Conservation (phyloP, 352 stramenopile species). For the Phytophthora meadii region DNA sequence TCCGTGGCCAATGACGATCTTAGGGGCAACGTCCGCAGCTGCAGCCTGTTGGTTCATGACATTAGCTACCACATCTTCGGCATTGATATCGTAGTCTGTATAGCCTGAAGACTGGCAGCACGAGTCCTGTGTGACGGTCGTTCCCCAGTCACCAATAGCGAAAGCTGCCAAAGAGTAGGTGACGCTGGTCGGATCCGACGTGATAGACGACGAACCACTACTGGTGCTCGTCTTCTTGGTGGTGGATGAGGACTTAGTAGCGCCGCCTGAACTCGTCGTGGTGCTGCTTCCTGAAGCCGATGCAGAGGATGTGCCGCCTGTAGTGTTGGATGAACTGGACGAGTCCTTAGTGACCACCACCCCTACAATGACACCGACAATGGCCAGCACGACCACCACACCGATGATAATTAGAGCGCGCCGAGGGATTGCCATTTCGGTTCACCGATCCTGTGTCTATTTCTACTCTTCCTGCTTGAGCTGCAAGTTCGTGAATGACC, state of each 20-base stretch:
- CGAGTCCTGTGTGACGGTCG: constrained; percentile 63
- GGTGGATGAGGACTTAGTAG: constrained; percentile 29
- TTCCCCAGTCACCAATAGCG: constrained; percentile 79
- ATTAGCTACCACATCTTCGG: constrained; percentile 59
- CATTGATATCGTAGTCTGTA: constrained; percentile 68
- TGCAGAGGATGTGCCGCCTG: constrained; percentile 25
- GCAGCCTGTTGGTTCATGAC: constrained; percentile 65
- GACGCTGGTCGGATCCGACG: constrained; percentile 40
- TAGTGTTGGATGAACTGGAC: constrained; percentile 35
- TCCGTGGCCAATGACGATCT: constrained; percentile 66
- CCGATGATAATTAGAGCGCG: constrained; percentile 44
- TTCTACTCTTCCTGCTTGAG: not conserved
- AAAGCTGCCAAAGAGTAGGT: constrained; percentile 65
- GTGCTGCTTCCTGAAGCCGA: constrained; percentile 21
- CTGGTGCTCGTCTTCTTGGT: constrained; percentile 32
- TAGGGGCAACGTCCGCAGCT: constrained; percentile 47
- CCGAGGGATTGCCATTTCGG: constrained; percentile 23
- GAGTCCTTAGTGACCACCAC: constrained; percentile 41
- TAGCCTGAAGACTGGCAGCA: constrained; percentile 69
- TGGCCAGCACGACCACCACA: constrained; percentile 52
- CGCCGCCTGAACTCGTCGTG: constrained; percentile 25
- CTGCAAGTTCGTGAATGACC: constrained; percentile 30
- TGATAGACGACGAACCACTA: constrained; percentile 35
- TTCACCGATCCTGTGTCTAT: constrained; percentile 3
- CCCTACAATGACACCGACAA: constrained; percentile 58